phyloP scores from a whole-genome alignment of 768 basidiomycete species.

The Hebeloma cylindrosporum region DNA sequence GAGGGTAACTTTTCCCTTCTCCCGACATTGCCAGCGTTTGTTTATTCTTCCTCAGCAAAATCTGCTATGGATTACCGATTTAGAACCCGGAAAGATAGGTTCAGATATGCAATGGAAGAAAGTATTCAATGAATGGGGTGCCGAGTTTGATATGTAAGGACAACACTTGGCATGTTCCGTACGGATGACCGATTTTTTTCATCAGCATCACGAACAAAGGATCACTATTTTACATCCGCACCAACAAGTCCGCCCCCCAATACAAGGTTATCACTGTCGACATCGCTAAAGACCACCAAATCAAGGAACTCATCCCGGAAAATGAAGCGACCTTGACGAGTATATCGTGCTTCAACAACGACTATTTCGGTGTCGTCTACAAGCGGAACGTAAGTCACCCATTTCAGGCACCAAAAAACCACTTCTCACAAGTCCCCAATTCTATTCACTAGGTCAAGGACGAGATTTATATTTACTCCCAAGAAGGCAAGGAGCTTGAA shows the following conservation, averaged over 20 bases:
- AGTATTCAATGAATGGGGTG: slow-evolving; percentile 65
- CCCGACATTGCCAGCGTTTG: neutral
- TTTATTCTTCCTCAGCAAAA: slow-evolving; percentile 52
- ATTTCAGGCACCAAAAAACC: neutral
- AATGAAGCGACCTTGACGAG: slow-evolving; percentile 59
- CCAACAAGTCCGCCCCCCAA: slow-evolving; percentile 65
- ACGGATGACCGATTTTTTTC: slow-evolving; percentile 5
- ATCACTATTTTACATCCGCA: slow-evolving; percentile 59
- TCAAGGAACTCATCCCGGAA: slow-evolving; percentile 68
- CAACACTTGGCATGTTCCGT: too few relatives aligned
- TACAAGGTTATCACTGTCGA: slow-evolving; percentile 69
- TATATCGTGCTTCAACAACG: slow-evolving; percentile 45
- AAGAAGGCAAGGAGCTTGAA: slow-evolving; percentile 48
- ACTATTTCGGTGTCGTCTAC: slow-evolving; percentile 62
- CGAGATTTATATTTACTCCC: slow-evolving; percentile 71
- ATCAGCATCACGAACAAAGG: slow-evolving; percentile 65
- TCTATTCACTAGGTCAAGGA: slow-evolving; percentile 61
- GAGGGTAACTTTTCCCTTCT: slow-evolving; percentile 40
- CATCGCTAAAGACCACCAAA: slow-evolving; percentile 47
- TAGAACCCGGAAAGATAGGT: slow-evolving; percentile 58
- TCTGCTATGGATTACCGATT: slow-evolving; percentile 70
- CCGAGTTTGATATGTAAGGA: slow-evolving; percentile 65
- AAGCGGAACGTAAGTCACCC: slow-evolving; percentile 61
- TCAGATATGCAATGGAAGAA: slow-evolving; percentile 72
- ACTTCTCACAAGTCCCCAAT: slow-evolving; percentile 3